A percentile compares a stretch with the other conserved stretches of the same genome.
phyloP scores from a whole-genome alignment of 306 rosid species.

The Vigna reflexopilosa region DNA sequence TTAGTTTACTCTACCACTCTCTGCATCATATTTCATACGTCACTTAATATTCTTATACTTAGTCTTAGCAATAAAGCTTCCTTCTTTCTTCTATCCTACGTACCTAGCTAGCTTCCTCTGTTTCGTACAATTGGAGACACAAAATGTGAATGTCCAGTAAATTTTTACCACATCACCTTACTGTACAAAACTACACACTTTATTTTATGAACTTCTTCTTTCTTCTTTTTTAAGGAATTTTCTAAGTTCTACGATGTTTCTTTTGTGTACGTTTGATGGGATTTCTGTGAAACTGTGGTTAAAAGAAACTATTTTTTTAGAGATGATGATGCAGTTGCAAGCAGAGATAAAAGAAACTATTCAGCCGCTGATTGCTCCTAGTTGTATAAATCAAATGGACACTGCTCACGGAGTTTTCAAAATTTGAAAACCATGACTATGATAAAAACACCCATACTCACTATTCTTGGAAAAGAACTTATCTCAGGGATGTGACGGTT shows the following conservation, averaged over 20 bases:
- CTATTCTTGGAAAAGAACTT: too few relatives aligned
- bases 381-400: neutral
- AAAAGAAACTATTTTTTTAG: neutral
- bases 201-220: neutral
- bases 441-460: too few relatives aligned
- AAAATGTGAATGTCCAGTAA: constrained; percentile 18
- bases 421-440: neutral
- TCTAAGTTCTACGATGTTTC: too few relatives aligned
- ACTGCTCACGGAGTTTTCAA: neutral
- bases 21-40: neutral
- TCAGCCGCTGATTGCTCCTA: neutral
- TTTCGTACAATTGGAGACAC: neutral
- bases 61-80: neutral
- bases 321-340: neutral
- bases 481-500: too few relatives aligned
- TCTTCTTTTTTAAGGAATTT: neutral
- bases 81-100: too few relatives aligned
- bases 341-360: neutral
- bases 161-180: neutral
- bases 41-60: neutral
- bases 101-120: neutral
- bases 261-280: neutral
- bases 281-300: neutral
- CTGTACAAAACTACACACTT: neutral
- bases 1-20: neutral